Evolutionary conservation across 768 basidiomycete genomes (phyloP).

Genomic region (Lentinula raphanica): DNA sequence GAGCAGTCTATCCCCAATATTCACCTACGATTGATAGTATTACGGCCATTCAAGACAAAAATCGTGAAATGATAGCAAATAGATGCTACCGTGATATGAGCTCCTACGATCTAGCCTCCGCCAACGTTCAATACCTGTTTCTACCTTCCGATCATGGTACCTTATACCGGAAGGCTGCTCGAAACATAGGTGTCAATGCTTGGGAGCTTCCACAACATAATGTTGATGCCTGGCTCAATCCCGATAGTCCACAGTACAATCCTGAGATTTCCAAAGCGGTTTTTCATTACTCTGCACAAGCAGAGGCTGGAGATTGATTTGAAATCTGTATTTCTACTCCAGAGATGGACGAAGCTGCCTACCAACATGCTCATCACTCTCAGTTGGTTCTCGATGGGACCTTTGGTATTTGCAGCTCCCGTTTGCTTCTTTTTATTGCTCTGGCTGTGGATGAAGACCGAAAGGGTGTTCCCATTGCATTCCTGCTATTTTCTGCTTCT

Average conservation of each 20-base stretch:
- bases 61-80: conserved; percentile 8
- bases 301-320: conserved; percentile 21
- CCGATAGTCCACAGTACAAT: conserved; percentile 1
- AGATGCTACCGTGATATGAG: conserved; percentile 7
- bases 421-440: conserved; percentile 26
- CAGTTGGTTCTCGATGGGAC: conserved; percentile 19
- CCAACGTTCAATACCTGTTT: conserved; percentile 17
- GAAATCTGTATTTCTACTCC: conserved; percentile 26
- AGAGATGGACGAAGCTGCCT: conserved; percentile 19
- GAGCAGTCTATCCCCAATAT: no score
- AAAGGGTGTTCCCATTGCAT: conserved; percentile 25
- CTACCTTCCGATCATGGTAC: conserved; percentile 14
- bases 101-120: neutral
- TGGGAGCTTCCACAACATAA: conserved; percentile 10
- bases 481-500: conserved; percentile 29
- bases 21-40: no score
- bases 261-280: conserved; percentile 8
- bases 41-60: conserved; percentile 12
- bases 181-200: neutral
- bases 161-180: conserved; percentile 13
- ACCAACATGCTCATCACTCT: conserved; percentile 15
- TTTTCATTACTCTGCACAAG: conserved; percentile 27
- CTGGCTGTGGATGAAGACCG: conserved; percentile 22
- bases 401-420: conserved; percentile 15
- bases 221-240: conserved; percentile 13